These are phyloP conservation scores for Stagonosporopsis rhizophila DNA, from an alignment of 2,329 filamentous ascomycete genomes.

Conservation along the genomic window DNA sequence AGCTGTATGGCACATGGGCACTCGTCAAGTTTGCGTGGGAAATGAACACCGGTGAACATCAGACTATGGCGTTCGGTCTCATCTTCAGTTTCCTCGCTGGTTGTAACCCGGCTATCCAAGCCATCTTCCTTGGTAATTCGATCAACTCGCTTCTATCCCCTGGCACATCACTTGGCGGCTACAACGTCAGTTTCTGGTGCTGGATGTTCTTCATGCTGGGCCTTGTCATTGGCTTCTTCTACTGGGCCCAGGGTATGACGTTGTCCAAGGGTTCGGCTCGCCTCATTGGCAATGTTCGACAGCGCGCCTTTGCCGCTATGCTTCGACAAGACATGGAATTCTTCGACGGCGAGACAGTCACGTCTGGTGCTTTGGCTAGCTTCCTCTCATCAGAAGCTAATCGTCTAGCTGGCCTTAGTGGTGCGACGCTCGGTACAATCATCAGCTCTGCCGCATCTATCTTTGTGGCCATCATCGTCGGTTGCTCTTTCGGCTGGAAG, in stretches of 20 bases:
- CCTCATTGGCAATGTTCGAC: slow-evolving; percentile 81
- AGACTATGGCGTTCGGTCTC: slow-evolving; percentile 53
- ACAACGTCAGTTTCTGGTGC: slow-evolving; percentile 69
- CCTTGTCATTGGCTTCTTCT: slow-evolving; percentile 33
- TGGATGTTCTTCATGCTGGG: slow-evolving; percentile 48
- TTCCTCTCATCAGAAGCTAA: slow-evolving; percentile 77
- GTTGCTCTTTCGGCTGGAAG: slow-evolving; percentile 83
- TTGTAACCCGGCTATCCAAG: slow-evolving; percentile 59
- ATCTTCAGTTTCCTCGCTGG: slow-evolving; percentile 46
- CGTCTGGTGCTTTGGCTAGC: slow-evolving; percentile 81
- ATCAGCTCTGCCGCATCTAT: slow-evolving; percentile 81
- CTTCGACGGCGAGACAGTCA: slow-evolving; percentile 91
- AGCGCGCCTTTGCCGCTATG: slow-evolving; percentile 83
- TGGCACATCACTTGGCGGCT: slow-evolving; percentile 61
- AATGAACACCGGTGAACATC: slow-evolving; percentile 45
- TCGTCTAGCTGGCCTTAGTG: slow-evolving; percentile 86
- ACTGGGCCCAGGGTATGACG: slow-evolving; percentile 40
- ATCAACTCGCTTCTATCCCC: slow-evolving; percentile 73
- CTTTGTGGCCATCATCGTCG: slow-evolving; percentile 72
- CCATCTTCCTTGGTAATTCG: slow-evolving; percentile 81
- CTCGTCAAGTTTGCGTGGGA: slow-evolving; percentile 42
- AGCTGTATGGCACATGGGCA: slow-evolving; percentile 53
- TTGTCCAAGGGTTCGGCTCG: slow-evolving; percentile 67
- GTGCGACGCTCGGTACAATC: slow-evolving; percentile 85
- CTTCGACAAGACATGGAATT: slow-evolving; percentile 85